Conservation (phyloP, 768 basidiomycete species). For the Leucocoprinus leucothites region DNA sequence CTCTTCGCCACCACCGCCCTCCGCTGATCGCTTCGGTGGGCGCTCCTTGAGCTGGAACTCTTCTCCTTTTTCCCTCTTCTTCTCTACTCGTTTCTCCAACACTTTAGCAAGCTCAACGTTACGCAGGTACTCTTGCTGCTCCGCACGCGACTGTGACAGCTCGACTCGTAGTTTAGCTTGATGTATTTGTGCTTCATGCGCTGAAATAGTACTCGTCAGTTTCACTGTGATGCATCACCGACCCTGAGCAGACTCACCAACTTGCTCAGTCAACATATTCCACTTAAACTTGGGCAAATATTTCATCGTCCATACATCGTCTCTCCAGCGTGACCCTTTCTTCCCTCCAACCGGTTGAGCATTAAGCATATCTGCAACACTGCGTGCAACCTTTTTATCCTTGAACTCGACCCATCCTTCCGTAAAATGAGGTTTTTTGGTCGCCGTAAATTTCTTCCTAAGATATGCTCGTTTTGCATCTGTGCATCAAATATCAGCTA, state of each 20-base stretch:
- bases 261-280: constrained; percentile 98
- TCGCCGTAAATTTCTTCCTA: constrained; percentile 75
- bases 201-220: constrained; percentile 35
- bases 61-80: constrained; percentile 57
- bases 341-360: constrained; percentile 94
- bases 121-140: constrained; percentile 89
- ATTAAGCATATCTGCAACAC: constrained; percentile 93
- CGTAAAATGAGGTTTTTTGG: constrained; percentile 83
- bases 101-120: constrained; percentile 93
- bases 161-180: constrained; percentile 88
- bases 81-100: constrained; percentile 74
- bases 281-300: constrained; percentile 98
- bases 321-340: constrained; percentile 86
- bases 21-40: constrained; percentile 24
- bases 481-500: constrained; percentile 23
- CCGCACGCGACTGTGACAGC: constrained; percentile 79
- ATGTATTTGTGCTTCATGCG: constrained; percentile 90
- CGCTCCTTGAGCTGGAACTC: constrained; percentile 38
- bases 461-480: constrained; percentile 88
- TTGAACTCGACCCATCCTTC: constrained; percentile 99
- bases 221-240: neutral
- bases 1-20: constrained; percentile 18
- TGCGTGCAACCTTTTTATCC: constrained; percentile 87
- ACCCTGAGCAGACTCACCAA: constrained; percentile 60
- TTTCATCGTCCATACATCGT: constrained; percentile 99